A percentile compares a stretch with the other conserved stretches of the same genome.
phyloP scores from a whole-genome alignment of 805 yeast genomes.

The Metschnikowia cerradonensis region DNA sequence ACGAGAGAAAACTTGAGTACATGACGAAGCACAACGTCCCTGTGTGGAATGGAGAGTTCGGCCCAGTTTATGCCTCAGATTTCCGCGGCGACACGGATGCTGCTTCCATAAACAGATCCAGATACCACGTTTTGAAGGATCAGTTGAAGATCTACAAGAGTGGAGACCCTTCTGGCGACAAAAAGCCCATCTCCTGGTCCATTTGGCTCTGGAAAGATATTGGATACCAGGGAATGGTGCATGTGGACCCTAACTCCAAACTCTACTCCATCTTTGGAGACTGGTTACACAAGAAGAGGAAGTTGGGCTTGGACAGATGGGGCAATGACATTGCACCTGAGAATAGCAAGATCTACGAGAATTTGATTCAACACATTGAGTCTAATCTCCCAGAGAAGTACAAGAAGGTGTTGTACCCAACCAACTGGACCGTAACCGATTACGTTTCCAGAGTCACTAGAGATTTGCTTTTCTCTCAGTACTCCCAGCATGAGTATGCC shows the following conservation, averaged over 20 bases:
- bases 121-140: constrained; percentile 43
- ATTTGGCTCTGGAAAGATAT: constrained; percentile 53
- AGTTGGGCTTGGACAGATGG: constrained; percentile 48
- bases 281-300: constrained; percentile 40
- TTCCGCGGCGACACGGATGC: constrained; percentile 40
- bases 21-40: constrained; percentile 40
- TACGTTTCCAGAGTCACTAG: constrained; percentile 39
- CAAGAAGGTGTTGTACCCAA: constrained; percentile 40
- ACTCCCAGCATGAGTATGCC: constrained; percentile 43
- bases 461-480: constrained; percentile 43
- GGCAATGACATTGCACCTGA: constrained; percentile 44
- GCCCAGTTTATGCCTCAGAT: constrained; percentile 46
- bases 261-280: constrained; percentile 41
- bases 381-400: constrained; percentile 39
- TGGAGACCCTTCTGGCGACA: constrained; percentile 49
- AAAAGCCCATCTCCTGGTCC: constrained; percentile 45
- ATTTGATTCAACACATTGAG: constrained; percentile 34
- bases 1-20: constrained; percentile 42
- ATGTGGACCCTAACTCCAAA: constrained; percentile 42
- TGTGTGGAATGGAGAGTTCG: constrained; percentile 54
- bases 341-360: constrained; percentile 32
- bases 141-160: constrained; percentile 41
- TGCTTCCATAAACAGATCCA: constrained; percentile 33
- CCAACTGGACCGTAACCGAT: constrained; percentile 33
- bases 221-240: constrained; percentile 49